These are phyloP conservation scores for Backusella tarrabulga DNA, from an alignment of 192 early-diverging fungal genomes.

Conservation along the genomic window DNA sequence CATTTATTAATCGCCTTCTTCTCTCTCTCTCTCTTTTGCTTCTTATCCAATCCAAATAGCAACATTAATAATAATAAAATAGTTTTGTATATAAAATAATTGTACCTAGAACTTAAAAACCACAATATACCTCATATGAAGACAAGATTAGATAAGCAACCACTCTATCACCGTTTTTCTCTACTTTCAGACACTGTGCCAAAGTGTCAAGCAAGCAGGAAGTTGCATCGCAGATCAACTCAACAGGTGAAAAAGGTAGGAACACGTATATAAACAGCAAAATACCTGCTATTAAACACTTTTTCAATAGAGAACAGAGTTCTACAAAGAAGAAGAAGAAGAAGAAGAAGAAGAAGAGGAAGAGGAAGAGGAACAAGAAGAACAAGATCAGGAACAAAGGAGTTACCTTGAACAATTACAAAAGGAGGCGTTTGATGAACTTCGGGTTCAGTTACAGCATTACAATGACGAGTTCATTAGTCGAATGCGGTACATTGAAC, in stretches of 20 bases:
- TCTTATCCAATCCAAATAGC: not conserved
- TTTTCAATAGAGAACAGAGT: not conserved
- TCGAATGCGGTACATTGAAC: not conserved
- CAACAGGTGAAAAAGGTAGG: not conserved
- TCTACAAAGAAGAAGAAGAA: not conserved
- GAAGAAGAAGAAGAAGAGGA: not conserved
- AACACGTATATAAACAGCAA: not conserved
- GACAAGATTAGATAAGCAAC: not conserved
- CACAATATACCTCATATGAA: not conserved
- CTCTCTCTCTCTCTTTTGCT: not conserved
- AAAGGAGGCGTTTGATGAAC: not conserved
- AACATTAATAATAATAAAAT: no score
- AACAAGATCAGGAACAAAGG: not conserved
- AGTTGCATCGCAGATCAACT: not conserved
- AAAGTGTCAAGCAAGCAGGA: not conserved
- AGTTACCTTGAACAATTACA: not conserved
- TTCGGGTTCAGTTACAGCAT: not conserved
- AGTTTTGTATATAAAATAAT: not conserved
- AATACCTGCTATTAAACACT: not conserved
- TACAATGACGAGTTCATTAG: not conserved
- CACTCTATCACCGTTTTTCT: not conserved
- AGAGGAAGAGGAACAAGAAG: not conserved
- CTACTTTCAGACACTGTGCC: not conserved
- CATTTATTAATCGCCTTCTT: no score
- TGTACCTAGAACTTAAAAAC: not conserved